Conservation (phyloP, 2,329 filamentous ascomycete genomes). For the Fonsecaea pedrosoi region DNA sequence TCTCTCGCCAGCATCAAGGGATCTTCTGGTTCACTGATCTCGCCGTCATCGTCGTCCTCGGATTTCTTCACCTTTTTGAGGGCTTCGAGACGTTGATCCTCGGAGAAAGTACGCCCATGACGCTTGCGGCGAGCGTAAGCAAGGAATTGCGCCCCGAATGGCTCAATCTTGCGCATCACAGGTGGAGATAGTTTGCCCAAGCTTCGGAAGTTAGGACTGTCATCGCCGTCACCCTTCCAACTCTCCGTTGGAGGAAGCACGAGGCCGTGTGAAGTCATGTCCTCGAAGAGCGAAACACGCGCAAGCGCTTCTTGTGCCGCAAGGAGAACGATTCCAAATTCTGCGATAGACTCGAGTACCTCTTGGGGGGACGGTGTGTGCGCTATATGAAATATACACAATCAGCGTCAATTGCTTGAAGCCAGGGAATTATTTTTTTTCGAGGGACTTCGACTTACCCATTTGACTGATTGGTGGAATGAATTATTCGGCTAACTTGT, state of each 20-base stretch:
- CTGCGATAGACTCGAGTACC: not conserved
- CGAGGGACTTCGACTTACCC: not conserved
- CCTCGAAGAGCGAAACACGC: not conserved
- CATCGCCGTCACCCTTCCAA: conserved; percentile 82
- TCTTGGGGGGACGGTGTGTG: not conserved
- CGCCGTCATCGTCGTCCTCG: conserved; percentile 85
- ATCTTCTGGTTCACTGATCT: conserved; percentile 93
- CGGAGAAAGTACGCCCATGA: conserved; percentile 96
- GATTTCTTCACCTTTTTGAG: conserved; percentile 94
- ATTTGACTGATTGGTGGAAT: not conserved
- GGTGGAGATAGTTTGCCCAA: conserved; percentile 77
- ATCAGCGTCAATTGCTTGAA: not conserved
- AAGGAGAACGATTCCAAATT: not conserved
- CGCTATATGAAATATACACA: not conserved
- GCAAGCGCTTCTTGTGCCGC: not conserved
- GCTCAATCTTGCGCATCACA: conserved; percentile 87
- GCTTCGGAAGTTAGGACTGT: conserved; percentile 73
- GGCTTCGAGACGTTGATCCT: conserved; percentile 95
- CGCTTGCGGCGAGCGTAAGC: conserved; percentile 76
- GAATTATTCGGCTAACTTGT: not conserved
- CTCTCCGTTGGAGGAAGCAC: conserved; percentile 72
- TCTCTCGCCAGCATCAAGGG: conserved; percentile 88
- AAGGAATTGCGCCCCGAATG: conserved; percentile 94
- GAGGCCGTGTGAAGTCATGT: conserved; percentile 29
- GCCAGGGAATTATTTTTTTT: not conserved